Percentiles rank a stretch among this genome's conserved stretches.
These are phyloP conservation scores for Aspergillus hiratsukae DNA, from an alignment of 2,329 filamentous ascomycete genomes.

Conservation along the genomic window DNA sequence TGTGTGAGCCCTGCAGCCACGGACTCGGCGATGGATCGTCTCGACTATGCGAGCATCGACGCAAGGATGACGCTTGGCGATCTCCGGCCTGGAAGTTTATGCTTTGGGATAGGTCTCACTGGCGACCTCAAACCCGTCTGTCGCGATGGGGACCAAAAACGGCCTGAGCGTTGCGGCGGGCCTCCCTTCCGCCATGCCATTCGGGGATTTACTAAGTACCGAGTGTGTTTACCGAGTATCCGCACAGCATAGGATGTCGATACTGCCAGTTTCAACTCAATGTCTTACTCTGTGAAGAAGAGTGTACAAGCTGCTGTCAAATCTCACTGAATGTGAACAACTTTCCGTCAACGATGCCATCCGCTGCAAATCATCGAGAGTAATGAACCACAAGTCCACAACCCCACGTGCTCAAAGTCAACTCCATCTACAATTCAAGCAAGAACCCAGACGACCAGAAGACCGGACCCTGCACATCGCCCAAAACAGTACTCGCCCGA, in stretches of 20 bases:
- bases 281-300: background rate
- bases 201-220: background rate
- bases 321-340: background rate
- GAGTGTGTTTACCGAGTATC: background rate
- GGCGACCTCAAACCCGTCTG: background rate
- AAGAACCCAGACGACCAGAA: too few species aligned
- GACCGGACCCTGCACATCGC: background rate
- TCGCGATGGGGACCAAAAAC: background rate
- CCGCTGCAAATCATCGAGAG: background rate
- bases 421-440: background rate
- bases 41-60: constrained; percentile 4
- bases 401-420: too few species aligned
- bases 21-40: constrained; percentile 3
- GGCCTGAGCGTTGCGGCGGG: background rate
- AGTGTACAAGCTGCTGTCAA: background rate
- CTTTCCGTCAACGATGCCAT: background rate
- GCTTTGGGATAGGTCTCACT: background rate
- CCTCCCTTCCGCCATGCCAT: background rate
- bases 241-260: background rate
- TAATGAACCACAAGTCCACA: background rate
- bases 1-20: background rate
- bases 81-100: constrained; percentile 3
- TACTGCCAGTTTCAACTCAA: background rate
- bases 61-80: constrained; percentile 4
- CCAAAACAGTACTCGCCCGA: background rate